These are phyloP conservation scores for Bipolaris bicolor DNA, from an alignment of 2,329 filamentous ascomycete species.

Conservation along the genomic window DNA sequence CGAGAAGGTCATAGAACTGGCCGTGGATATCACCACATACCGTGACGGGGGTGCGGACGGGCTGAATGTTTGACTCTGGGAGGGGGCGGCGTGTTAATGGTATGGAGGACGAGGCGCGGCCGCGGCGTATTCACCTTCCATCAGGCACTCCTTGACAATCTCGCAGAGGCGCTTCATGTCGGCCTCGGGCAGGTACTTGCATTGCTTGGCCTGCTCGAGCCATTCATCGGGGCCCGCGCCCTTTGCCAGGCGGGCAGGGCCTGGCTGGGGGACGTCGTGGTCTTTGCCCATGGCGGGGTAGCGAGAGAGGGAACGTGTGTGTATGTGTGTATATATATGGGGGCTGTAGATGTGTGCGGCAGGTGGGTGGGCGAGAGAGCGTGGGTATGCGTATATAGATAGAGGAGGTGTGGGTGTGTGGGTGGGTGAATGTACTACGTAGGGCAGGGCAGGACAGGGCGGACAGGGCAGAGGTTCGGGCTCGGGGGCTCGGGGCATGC, in stretches of 20 bases:
- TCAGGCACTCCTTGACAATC: constrained; percentile 97
- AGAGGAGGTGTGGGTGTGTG: too few relatives aligned
- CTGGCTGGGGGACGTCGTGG: constrained; percentile 80
- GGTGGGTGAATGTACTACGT: too few relatives aligned
- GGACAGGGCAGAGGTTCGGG: too few relatives aligned
- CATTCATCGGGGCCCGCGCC: constrained; percentile 93
- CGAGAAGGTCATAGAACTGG: constrained; percentile 96
- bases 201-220: constrained; percentile 95
- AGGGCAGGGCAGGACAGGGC: too few relatives aligned
- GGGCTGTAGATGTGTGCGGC: too few relatives aligned
- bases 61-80: constrained; percentile 95
- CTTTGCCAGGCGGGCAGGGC: constrained; percentile 81
- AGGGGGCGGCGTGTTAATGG: neutral
- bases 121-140: constrained; percentile 74
- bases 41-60: constrained; percentile 94
- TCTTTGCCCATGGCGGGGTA: constrained; percentile 55
- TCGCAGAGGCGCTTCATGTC: constrained; percentile 99
- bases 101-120: neutral
- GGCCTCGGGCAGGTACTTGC: constrained; percentile 92
- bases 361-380: neutral
- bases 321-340: too few relatives aligned
- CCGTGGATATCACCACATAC: constrained; percentile 98
- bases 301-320: neutral
- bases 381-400: neutral
- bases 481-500: too few relatives aligned